Conservation (phyloP, 179 eudicot genomes). For the Beta corolliflora region DNA sequence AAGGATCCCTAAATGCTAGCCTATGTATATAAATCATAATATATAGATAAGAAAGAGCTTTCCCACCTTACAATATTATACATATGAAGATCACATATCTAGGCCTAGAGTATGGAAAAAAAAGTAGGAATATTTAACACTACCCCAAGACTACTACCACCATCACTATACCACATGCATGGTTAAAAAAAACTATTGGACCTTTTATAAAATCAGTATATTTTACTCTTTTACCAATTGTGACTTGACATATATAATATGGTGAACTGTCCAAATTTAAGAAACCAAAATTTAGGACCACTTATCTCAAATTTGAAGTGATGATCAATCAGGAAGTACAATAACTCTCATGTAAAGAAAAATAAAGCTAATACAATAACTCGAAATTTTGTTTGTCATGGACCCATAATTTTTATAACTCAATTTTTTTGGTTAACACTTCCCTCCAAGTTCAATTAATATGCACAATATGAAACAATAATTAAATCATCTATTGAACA, state of each 20-base stretch:
- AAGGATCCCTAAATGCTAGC: conserved; percentile 12
- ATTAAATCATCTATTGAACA: too few relatives aligned
- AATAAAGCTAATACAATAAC: background rate
- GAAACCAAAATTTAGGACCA: conserved; percentile 12
- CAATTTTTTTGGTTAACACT: too few relatives aligned
- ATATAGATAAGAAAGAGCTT: background rate
- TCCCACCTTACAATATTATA: background rate
- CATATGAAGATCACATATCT: background rate
- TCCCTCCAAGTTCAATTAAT: too few relatives aligned
- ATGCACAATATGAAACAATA: too few relatives aligned
- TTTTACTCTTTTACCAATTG: conserved; percentile 10
- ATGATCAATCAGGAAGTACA: background rate
- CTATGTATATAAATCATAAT: background rate
- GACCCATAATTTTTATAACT: background rate
- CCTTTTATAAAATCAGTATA: background rate
- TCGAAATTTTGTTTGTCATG: background rate
- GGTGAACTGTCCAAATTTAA: conserved; percentile 13
- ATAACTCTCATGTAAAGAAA: background rate
- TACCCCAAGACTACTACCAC: too few relatives aligned
- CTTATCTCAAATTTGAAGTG: conserved; percentile 15
- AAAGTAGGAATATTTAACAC: background rate
- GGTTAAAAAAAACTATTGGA: background rate
- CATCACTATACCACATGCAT: background rate
- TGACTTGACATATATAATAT: conserved; percentile 18
- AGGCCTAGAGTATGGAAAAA: background rate